A percentile compares a stretch with the other conserved stretches of the same genome.
Evolutionary conservation across 2,329 filamentous ascomycete species (phyloP).

Genomic region (Aspergillus sojae): DNA sequence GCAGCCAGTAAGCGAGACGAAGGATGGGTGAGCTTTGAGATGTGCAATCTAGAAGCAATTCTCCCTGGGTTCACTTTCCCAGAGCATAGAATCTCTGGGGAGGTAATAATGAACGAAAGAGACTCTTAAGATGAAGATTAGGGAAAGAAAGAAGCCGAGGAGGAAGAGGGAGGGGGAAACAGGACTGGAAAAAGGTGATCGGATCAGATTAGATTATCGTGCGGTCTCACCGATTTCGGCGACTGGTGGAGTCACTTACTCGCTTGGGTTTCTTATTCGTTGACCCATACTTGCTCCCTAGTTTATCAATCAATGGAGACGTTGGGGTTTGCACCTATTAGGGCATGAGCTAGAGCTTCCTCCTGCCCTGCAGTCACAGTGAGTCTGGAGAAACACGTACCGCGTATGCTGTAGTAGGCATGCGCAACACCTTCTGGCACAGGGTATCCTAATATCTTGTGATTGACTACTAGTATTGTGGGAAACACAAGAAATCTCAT

Average conservation of each 20-base stretch:
- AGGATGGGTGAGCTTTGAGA: background rate
- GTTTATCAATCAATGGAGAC: conserved; percentile 24
- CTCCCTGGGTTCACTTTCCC: background rate
- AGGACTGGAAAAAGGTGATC: conserved; percentile 22
- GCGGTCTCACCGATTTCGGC: conserved; percentile 28
- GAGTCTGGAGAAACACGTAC: background rate
- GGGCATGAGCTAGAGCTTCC: background rate
- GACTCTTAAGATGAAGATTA: background rate
- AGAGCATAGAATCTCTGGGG: background rate
- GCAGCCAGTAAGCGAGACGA: conserved; percentile 34
- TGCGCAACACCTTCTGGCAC: background rate
- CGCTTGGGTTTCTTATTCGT: conserved; percentile 11
- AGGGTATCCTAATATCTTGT: background rate
- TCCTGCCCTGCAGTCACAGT: background rate
- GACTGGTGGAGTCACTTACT: conserved; percentile 6
- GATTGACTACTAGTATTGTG: background rate
- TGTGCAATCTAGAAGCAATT: background rate
- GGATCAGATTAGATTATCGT: conserved; percentile 40
- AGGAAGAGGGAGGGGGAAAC: conserved; percentile 10
- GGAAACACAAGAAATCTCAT: background rate
- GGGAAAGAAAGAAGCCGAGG: conserved; percentile 4
- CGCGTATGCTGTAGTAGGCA: background rate
- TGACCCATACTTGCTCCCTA: conserved; percentile 8
- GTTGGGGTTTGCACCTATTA: conserved; percentile 3
- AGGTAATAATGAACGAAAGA: background rate